phyloP scores from a whole-genome alignment of 306 rosid genomes.

The Cercis canadensis region DNA sequence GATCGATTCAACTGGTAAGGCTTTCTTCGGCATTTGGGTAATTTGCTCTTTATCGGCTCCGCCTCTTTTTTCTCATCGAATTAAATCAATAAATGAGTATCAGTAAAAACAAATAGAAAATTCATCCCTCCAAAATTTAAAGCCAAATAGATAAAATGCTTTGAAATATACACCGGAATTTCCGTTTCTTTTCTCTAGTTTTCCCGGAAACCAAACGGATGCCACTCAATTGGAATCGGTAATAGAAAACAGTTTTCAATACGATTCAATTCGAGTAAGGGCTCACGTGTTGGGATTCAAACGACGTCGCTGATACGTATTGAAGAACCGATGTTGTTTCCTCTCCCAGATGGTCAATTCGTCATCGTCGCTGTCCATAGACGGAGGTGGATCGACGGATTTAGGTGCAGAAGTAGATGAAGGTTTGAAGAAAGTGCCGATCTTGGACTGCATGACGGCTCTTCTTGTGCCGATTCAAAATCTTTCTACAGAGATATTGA shows the following conservation, averaged over 20 bases:
- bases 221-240: background rate
- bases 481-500: no score
- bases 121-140: background rate
- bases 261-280: background rate
- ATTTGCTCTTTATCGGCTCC: constrained; percentile 6
- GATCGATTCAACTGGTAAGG: background rate
- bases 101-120: background rate
- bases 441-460: constrained; percentile 63
- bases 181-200: background rate
- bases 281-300: constrained; percentile 42
- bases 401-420: constrained; percentile 30
- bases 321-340: constrained; percentile 46
- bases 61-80: constrained; percentile 15
- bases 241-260: background rate
- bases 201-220: constrained; percentile 13
- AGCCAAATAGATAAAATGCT: background rate
- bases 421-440: constrained; percentile 70
- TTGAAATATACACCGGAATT: background rate
- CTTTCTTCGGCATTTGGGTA: constrained; percentile 3
- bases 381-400: background rate
- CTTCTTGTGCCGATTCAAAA: no score
- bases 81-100: background rate
- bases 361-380: constrained; percentile 27
- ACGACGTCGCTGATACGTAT: constrained; percentile 59
- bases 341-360: constrained; percentile 70